Conservation (phyloP, 768 basidiomycete species). For the Xanthoconium purpureum region DNA sequence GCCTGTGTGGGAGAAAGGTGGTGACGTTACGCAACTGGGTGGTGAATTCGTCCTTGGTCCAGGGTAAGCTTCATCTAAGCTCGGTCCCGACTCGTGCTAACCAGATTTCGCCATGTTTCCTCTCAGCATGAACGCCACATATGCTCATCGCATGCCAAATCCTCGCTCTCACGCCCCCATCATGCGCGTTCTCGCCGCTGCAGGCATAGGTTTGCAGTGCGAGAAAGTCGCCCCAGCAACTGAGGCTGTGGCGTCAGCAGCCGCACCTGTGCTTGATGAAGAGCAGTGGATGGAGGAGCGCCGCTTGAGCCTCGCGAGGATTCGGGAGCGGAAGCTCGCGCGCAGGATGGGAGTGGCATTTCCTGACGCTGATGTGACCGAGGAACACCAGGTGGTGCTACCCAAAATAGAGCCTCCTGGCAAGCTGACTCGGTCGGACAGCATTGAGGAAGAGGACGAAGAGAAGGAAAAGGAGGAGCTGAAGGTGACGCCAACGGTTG, state of each 20-base stretch:
- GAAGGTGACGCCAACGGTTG: not conserved
- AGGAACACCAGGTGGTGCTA: constrained; percentile 16
- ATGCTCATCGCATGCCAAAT: constrained; percentile 82
- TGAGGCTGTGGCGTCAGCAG: constrained; percentile 4
- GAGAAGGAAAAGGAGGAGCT: constrained; percentile 19
- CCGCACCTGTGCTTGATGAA: constrained; percentile 21
- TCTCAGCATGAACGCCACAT: constrained; percentile 59
- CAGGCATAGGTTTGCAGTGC: constrained; percentile 41
- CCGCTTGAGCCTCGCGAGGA: constrained; percentile 29
- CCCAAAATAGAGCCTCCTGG: constrained; percentile 24
- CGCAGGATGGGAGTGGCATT: constrained; percentile 30
- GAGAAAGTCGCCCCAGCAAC: constrained; percentile 16
- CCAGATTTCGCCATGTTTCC: not conserved
- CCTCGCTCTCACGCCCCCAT: constrained; percentile 75
- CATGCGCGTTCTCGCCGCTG: constrained; percentile 59
- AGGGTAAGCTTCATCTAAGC: constrained; percentile 46
- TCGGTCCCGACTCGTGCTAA: not conserved
- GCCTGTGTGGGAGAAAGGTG: constrained; percentile 80
- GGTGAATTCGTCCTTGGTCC: constrained; percentile 84
- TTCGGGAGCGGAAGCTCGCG: constrained; percentile 33
- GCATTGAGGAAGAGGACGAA: constrained; percentile 32
- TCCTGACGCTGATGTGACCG: constrained; percentile 8
- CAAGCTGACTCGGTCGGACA: constrained; percentile 29
- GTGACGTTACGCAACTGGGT: constrained; percentile 75
- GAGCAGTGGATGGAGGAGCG: constrained; percentile 37